Evolutionary conservation across 371 early-diverging fungal genomes (phyloP).

Genomic region (Mucor ambiguus): DNA sequence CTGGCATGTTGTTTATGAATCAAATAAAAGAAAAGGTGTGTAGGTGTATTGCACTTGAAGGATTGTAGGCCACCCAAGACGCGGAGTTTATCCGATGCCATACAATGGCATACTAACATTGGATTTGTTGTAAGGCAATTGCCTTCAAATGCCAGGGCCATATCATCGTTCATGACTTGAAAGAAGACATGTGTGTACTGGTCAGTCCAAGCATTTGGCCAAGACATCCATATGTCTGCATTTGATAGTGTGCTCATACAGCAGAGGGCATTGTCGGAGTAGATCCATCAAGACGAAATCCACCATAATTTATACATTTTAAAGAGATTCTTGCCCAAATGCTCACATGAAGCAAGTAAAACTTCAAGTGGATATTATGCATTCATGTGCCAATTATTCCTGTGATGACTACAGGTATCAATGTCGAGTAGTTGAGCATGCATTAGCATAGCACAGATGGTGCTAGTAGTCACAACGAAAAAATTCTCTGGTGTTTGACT

Average conservation of each 20-base stretch:
- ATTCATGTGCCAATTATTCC: neutral
- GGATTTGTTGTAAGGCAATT: neutral
- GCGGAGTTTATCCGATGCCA: neutral
- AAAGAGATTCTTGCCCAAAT: neutral
- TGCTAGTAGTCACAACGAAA: neutral
- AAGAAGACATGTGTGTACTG: neutral
- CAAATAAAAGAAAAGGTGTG: neutral
- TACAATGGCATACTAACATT: neutral
- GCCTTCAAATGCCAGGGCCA: neutral
- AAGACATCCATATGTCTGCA: neutral
- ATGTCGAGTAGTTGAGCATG: neutral
- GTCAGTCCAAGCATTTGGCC: neutral
- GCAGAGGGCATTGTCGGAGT: neutral
- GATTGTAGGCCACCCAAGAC: neutral
- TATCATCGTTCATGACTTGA: neutral
- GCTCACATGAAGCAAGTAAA: neutral
- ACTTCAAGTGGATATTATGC: neutral
- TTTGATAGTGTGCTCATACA: neutral
- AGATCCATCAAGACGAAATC: neutral
- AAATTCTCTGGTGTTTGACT: neutral
- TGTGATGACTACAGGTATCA: neutral
- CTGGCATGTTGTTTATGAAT: conserved; percentile 1
- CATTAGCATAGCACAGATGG: neutral
- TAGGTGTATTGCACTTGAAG: neutral
- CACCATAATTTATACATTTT: neutral